Evolutionary conservation across 768 basidiomycete genomes (phyloP).

Genomic region (Hygrophoropsis aurantiaca): DNA sequence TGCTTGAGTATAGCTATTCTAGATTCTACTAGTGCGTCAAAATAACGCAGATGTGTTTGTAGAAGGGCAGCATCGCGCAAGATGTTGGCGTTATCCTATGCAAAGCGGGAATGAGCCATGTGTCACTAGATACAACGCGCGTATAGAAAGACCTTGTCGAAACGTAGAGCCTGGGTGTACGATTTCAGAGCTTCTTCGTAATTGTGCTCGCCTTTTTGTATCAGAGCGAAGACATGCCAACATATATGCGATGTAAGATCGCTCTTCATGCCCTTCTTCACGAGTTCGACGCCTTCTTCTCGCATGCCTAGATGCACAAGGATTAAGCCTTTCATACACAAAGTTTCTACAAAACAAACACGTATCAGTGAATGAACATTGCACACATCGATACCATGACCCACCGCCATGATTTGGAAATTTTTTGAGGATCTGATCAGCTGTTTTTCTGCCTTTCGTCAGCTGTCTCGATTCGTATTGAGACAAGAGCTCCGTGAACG

Average conservation of each 20-base stretch:
- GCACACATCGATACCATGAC: constrained; percentile 16
- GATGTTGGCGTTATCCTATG: constrained; percentile 91
- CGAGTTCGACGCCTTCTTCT: constrained; percentile 79
- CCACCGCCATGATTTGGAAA: constrained; percentile 93
- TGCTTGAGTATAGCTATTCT: constrained; percentile 77
- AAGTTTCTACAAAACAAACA: constrained; percentile 62
- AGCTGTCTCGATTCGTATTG: constrained; percentile 89
- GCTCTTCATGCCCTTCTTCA: constrained; percentile 78
- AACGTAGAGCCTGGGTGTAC: constrained; percentile 83
- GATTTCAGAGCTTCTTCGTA: constrained; percentile 94
- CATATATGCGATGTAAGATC: constrained; percentile 91
- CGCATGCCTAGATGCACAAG: constrained; percentile 76
- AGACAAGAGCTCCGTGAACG: constrained; percentile 85
- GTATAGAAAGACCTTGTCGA: constrained; percentile 73
- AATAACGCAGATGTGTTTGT: constrained; percentile 84
- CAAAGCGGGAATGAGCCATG: neutral
- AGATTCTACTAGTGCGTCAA: constrained; percentile 75
- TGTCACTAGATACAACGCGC: neutral
- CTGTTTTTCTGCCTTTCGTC: constrained; percentile 86
- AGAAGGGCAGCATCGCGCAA: constrained; percentile 87
- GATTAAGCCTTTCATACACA: constrained; percentile 95
- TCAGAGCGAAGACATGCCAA: constrained; percentile 97
- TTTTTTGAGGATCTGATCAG: constrained; percentile 94
- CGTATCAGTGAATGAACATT: neutral
- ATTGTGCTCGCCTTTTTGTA: constrained; percentile 92